These are phyloP conservation scores for Limnanthes douglasii DNA, from an alignment of 345 rosid species.

Conservation along the genomic window DNA sequence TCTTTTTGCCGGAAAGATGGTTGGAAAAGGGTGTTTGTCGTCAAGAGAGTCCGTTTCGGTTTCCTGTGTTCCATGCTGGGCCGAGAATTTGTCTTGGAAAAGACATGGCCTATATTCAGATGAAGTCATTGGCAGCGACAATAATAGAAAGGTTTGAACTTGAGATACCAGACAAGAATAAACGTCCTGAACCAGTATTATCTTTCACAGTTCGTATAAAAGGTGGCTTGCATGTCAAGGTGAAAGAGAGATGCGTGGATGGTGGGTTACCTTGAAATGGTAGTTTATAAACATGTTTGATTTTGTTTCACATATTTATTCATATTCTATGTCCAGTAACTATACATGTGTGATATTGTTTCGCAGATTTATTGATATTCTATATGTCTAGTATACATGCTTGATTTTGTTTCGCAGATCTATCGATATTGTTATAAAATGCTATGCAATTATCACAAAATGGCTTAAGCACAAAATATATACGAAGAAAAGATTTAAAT, in stretches of 20 bases:
- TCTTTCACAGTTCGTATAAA: slow-evolving; percentile 39
- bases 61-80: slow-evolving; percentile 62
- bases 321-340: no score
- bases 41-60: slow-evolving; percentile 32
- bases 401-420: no score
- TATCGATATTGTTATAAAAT: no score
- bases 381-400: no score
- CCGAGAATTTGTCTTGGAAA: slow-evolving; percentile 77
- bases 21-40: slow-evolving; percentile 22
- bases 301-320: no score
- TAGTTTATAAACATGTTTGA: no score
- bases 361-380: no score
- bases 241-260: slow-evolving; percentile 36
- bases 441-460: no score
- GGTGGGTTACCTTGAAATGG: no score
- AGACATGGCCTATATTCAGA: slow-evolving; percentile 68
- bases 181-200: slow-evolving; percentile 26
- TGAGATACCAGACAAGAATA: slow-evolving; percentile 24
- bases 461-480: no score
- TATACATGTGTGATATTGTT: no score
- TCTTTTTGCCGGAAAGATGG: slow-evolving; percentile 71
- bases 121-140: slow-evolving; percentile 46
- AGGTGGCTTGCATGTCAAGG: slow-evolving; percentile 38
- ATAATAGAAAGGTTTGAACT: slow-evolving; percentile 36
- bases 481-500: no score